phyloP scores from a whole-genome alignment of 148 eudicot genomes.

The Rhododendron griersonianum region DNA sequence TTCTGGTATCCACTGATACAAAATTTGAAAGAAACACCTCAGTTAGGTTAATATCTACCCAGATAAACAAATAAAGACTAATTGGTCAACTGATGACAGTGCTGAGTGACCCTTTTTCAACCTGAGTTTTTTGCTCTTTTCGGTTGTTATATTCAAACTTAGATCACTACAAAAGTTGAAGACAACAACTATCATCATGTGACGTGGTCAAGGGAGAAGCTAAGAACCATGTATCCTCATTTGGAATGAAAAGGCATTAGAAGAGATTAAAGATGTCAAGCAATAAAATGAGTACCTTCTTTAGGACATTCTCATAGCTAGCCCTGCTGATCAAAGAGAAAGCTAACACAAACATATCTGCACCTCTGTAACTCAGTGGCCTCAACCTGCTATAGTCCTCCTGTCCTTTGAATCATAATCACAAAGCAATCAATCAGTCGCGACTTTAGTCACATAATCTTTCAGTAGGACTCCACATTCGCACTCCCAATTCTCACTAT shows the following conservation, averaged over 20 bases:
- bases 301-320: conserved; percentile 92
- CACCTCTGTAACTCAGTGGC: conserved; percentile 96
- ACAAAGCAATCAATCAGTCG: neutral
- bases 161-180: neutral
- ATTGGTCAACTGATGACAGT: neutral
- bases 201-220: neutral
- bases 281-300: conserved; percentile 55
- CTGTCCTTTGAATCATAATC: conserved; percentile 50
- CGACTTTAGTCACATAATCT: neutral
- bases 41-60: neutral
- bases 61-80: neutral
- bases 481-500: neutral
- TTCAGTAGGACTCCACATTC: neutral
- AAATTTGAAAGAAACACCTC: conserved; percentile 4
- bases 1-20: conserved; percentile 93
- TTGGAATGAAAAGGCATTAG: neutral
- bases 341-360: conserved; percentile 86
- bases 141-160: neutral
- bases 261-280: neutral
- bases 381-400: conserved; percentile 94
- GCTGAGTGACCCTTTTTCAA: neutral
- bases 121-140: neutral
- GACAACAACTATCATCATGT: neutral
- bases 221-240: neutral
- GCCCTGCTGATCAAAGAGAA: conserved; percentile 91